Evolutionary conservation across 1,139 yeast genomes (phyloP).

Genomic region (Protomyces lactucae-debilis): DNA sequence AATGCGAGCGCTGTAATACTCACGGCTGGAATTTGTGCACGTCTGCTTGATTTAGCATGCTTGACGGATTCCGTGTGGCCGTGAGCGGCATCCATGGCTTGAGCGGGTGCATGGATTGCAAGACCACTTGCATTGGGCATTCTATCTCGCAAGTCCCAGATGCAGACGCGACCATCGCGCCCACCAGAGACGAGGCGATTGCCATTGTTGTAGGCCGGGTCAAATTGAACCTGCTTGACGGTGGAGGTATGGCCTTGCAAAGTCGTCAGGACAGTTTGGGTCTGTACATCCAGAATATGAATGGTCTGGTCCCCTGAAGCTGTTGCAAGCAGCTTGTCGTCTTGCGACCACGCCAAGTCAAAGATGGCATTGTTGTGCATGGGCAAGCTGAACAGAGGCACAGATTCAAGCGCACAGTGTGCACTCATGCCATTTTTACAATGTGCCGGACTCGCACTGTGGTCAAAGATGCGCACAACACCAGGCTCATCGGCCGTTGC

Average conservation of each 20-base stretch:
- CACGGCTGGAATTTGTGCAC: background rate
- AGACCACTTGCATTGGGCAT: background rate
- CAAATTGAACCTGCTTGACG: conserved; percentile 18
- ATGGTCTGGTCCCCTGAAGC: conserved; percentile 25
- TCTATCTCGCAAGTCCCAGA: conserved; percentile 24
- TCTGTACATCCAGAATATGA: conserved; percentile 16
- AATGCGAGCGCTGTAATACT: background rate
- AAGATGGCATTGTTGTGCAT: conserved; percentile 27
- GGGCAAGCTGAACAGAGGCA: conserved; percentile 1
- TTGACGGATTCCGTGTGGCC: background rate
- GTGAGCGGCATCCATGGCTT: conserved; percentile 9
- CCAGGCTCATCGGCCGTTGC: conserved; percentile 26
- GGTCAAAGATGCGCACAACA: conserved; percentile 18
- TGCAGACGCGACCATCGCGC: conserved; percentile 25
- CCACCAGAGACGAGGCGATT: conserved; percentile 12
- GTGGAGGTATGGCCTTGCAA: conserved; percentile 15
- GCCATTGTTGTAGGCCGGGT: conserved; percentile 3
- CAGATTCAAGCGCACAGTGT: background rate
- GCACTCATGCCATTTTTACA: background rate
- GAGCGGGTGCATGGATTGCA: background rate
- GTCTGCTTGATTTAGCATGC: background rate
- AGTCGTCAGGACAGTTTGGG: conserved; percentile 9
- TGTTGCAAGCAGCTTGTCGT: conserved; percentile 25
- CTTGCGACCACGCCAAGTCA: conserved; percentile 22
- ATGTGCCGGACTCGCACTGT: background rate